Evolutionary conservation across 139 green algal genomes (phyloP), one percentile per base, ranked within the genome.

Genomic region (Chlamydomonas eustigma): DNA sequence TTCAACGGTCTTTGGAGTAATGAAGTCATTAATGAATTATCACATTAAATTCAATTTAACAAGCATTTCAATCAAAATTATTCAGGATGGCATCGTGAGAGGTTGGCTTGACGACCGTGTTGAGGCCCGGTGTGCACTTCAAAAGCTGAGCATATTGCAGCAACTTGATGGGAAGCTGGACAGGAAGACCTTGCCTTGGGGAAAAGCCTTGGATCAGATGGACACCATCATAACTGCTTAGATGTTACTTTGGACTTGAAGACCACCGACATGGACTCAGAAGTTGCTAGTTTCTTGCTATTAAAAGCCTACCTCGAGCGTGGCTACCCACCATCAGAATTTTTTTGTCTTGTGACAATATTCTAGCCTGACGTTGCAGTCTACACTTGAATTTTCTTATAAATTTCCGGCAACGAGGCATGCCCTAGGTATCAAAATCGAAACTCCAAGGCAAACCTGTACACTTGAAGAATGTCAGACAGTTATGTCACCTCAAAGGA

Each of bases 81-180:
- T 80, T 32, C 75, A 84, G 64, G 82, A 78, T 6, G 75, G 64
- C 32, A 34, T 87, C 0, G 39, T 90, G 34, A 77, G 82, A 63
- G 88, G 88, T 44, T 98, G 94, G 93, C 95, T 98, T 79, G 84
- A 84, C 44, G 82, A 87, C 82, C 85, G 88, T 0, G 84, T 92
- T 25, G 94, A 98, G 82, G 88, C 81, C 5, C 88, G 91, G 39
- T 89, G 92, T 67, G 93, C 93, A 2, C 82, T 97, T n/a, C 50
- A 58, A 39, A 92, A 90, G 81, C 78, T 93, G 65, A 74, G 79
- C 32, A 85, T 86, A 58, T 82, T 92, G 75, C 75, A 89, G 69
- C 71, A 90, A 33, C 73, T 89, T 37, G 64, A 78, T 6, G 65
- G 65, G 4, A 76, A 79, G 22, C 71, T 91, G 34, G 71, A 82